Percentiles rank a stretch among this genome's conserved stretches.
Evolutionary conservation across 2,329 filamentous ascomycete genomes (phyloP).

Genomic region (Clarireedia homoeocarpa): DNA sequence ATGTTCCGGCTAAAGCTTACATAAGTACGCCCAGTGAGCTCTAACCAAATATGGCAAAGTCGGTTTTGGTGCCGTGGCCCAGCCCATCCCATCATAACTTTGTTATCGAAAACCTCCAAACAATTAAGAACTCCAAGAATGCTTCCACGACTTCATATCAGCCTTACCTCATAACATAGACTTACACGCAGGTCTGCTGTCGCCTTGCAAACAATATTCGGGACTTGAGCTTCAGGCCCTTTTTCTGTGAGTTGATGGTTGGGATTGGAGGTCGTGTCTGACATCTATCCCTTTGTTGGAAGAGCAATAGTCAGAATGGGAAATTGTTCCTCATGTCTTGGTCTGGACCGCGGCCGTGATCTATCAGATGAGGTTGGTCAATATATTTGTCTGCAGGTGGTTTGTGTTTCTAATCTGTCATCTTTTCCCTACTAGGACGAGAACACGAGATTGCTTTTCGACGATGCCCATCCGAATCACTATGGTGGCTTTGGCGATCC

Average conservation of each 20-base stretch:
- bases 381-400: too few relatives aligned
- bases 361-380: slow-evolving; percentile 46
- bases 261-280: slow-evolving; percentile 6
- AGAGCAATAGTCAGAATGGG: slow-evolving; percentile 39
- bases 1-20: too few relatives aligned
- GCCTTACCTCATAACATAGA: background rate
- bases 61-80: too few relatives aligned
- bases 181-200: background rate
- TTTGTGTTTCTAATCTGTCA: background rate
- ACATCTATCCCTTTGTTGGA: background rate
- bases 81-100: too few relatives aligned
- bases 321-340: slow-evolving; percentile 53
- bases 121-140: too few relatives aligned
- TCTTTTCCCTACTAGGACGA: slow-evolving; percentile 22
- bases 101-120: too few relatives aligned
- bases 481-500: slow-evolving; percentile 58
- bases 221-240: background rate
- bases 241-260: background rate
- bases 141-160: too few relatives aligned
- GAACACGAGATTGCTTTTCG: slow-evolving; percentile 47
- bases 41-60: too few relatives aligned
- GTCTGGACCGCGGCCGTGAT: slow-evolving; percentile 39
- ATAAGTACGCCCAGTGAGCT: too few relatives aligned
- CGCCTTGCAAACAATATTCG: background rate
- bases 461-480: slow-evolving; percentile 49